Conservation (phyloP, 345 rosid genomes). For the Hibiscus syriacus region DNA sequence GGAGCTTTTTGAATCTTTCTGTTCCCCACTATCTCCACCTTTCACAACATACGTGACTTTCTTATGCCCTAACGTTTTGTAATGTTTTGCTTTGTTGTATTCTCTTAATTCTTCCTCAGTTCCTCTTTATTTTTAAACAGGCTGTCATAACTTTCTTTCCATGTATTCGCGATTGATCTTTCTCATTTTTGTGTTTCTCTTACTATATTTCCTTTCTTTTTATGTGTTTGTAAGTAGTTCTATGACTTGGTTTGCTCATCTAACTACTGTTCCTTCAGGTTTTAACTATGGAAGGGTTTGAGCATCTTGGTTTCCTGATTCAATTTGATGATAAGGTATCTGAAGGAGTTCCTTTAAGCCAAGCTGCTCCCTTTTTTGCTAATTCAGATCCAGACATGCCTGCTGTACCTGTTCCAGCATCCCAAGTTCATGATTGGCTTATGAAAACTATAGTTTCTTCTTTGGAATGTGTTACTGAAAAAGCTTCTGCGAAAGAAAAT, state of each 20-base stretch:
- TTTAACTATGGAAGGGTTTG: too few relatives aligned
- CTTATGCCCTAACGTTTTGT: background rate
- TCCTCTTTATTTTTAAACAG: too few relatives aligned
- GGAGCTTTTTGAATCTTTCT: background rate
- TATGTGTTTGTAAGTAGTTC: background rate
- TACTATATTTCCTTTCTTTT: background rate
- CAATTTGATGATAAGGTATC: too few relatives aligned
- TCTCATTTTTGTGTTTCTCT: background rate
- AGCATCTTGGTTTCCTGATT: too few relatives aligned
- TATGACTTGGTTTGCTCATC: too few relatives aligned
- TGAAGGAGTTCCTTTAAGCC: too few relatives aligned
- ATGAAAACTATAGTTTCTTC: too few relatives aligned
- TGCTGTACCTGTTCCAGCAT: too few relatives aligned
- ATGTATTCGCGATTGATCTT: background rate
- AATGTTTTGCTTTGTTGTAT: background rate
- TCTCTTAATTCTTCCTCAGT: background rate
- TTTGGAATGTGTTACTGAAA: too few relatives aligned
- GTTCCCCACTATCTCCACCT: background rate
- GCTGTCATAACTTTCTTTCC: too few relatives aligned
- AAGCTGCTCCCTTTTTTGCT: constrained; percentile 92
- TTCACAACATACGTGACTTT: background rate
- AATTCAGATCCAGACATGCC: constrained; percentile 99
- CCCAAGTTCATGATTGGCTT: too few relatives aligned
- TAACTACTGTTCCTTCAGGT: too few relatives aligned
- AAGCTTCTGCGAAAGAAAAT: constrained; percentile 84